Conservation (phyloP, 179 eudicot genomes). For the Gypsophila paniculata region DNA sequence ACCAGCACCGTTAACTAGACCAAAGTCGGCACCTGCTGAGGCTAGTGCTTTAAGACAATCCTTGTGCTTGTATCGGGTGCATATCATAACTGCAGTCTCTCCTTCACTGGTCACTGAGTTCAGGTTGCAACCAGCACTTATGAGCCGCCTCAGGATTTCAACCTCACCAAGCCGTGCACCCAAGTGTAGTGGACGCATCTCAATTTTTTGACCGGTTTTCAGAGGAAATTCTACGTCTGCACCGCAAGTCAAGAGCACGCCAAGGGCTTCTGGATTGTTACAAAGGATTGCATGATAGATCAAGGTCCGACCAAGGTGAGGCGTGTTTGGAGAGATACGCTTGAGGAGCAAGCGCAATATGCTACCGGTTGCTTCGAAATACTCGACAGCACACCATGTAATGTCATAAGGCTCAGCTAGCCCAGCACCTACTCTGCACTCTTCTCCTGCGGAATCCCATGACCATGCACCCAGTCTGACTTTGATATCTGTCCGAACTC, state of each 20-base stretch:
- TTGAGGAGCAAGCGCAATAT: constrained; percentile 51
- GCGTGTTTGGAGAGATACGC: constrained; percentile 41
- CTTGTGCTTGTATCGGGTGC: constrained; percentile 41
- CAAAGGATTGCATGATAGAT: constrained; percentile 63
- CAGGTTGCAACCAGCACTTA: constrained; percentile 40
- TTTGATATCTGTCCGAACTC: constrained; percentile 43
- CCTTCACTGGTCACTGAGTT: constrained; percentile 41
- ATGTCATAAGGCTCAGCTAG: constrained; percentile 58
- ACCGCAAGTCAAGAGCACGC: constrained; percentile 39
- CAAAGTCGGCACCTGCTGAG: constrained; percentile 61
- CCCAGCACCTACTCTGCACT: constrained; percentile 66
- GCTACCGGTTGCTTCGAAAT: constrained; percentile 54
- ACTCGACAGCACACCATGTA: constrained; percentile 70
- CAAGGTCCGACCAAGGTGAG: constrained; percentile 58
- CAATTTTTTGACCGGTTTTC: constrained; percentile 27
- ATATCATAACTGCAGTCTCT: constrained; percentile 61
- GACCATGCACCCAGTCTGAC: constrained; percentile 67
- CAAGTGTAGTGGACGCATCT: constrained; percentile 46
- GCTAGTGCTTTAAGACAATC: constrained; percentile 57
- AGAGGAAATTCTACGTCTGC: constrained; percentile 50
- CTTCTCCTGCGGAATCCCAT: constrained; percentile 65
- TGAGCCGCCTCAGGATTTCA: constrained; percentile 34
- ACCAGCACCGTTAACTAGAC: constrained; percentile 35
- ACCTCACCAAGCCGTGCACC: constrained; percentile 45
- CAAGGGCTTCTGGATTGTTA: constrained; percentile 43